Percentiles rank a stretch among this genome's conserved stretches.
phyloP scores from a whole-genome alignment of 139 green algal species.

The Chlorella sorokiniana region DNA sequence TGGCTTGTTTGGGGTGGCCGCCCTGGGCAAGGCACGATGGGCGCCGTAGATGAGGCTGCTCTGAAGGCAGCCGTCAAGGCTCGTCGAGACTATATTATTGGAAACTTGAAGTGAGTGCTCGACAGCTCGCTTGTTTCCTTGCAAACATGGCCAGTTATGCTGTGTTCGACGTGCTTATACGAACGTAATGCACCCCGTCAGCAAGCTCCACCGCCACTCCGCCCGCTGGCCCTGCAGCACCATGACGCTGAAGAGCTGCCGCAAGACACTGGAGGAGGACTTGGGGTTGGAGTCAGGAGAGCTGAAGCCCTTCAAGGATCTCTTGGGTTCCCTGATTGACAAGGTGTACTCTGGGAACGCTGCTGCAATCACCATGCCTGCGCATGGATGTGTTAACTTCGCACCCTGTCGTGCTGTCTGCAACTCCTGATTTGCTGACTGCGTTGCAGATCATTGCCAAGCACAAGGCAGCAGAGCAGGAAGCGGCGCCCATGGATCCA shows the following conservation, averaged over 20 bases:
- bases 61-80: slow-evolving; percentile 20
- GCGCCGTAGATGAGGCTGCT: slow-evolving; percentile 8
- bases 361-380: too few relatives aligned
- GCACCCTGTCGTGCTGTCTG: not conserved
- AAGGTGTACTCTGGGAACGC: slow-evolving; percentile 9
- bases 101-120: slow-evolving; percentile 43
- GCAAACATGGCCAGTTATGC: not conserved
- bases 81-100: slow-evolving; percentile 22
- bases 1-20: too few relatives aligned
- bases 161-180: not conserved
- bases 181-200: not conserved
- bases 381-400: too few relatives aligned
- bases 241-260: slow-evolving; percentile 30
- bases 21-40: too few relatives aligned
- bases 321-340: slow-evolving; percentile 35
- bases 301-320: slow-evolving; percentile 42
- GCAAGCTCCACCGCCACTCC: not conserved
- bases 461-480: not conserved
- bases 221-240: not conserved
- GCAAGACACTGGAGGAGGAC: slow-evolving; percentile 30
- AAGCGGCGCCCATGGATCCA: not conserved
- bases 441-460: not conserved
- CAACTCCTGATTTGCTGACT: too few relatives aligned
- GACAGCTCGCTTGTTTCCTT: not conserved
- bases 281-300: slow-evolving; percentile 33